A percentile compares a stretch with the other conserved stretches of the same genome.
phyloP scores from a whole-genome alignment of 352 stramenopile species.

The Phytophthora multivora region DNA sequence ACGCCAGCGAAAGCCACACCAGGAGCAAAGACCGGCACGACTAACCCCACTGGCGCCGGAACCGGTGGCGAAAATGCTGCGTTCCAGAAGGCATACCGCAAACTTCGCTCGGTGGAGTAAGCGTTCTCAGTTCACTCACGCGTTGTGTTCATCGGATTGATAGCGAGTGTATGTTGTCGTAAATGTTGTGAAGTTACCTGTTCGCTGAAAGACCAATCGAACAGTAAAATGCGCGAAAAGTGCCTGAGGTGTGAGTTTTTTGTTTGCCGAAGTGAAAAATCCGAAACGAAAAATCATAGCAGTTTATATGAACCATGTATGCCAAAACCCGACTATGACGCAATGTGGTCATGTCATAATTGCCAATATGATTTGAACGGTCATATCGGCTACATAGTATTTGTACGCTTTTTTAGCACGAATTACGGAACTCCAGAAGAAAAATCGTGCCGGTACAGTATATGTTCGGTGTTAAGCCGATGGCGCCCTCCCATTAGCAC shows the following conservation, averaged over 20 bases:
- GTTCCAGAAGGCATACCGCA: constrained; percentile 9
- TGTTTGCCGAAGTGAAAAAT: too few species aligned
- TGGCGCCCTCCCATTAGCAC: background rate
- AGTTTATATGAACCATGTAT: too few species aligned
- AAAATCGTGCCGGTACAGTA: constrained; percentile 11
- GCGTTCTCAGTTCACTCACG: background rate
- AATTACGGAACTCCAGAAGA: constrained; percentile 6
- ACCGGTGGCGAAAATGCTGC: constrained; percentile 4
- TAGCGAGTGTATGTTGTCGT: background rate
- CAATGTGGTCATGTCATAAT: too few species aligned
- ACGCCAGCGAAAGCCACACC: background rate
- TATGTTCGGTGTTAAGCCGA: too few species aligned
- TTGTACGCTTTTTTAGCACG: background rate
- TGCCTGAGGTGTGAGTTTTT: too few species aligned
- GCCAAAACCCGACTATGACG: too few species aligned
- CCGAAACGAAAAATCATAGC: too few species aligned
- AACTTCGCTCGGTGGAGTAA: constrained; percentile 2
- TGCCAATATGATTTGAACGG: too few species aligned
- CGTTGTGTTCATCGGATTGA: background rate
- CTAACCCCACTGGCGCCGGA: constrained; percentile 1
- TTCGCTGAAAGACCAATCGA: background rate
- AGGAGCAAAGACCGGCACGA: background rate
- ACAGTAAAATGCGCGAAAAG: background rate
- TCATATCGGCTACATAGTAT: too few species aligned
- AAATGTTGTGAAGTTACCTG: background rate